A percentile compares a stretch with the other conserved stretches of the same genome.
Conservation (phyloP, 1,284 basidiomycete genomes). For the Anthracocystis walkeri region DNA sequence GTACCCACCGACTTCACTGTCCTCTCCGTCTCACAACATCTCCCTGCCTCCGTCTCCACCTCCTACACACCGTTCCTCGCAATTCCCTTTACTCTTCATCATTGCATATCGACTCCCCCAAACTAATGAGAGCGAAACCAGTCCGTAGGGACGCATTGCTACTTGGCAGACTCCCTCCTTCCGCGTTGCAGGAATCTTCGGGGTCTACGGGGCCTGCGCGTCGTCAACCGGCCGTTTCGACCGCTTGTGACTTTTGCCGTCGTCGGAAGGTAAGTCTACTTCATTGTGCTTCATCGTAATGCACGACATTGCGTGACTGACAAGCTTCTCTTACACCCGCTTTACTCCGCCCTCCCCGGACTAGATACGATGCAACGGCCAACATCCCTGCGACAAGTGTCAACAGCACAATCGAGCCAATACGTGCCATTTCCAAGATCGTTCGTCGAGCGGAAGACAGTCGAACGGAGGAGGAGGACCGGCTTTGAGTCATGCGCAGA, state of each 20-base stretch:
- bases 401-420: constrained; percentile 19
- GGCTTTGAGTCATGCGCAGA: constrained; percentile 7
- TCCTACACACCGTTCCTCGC: background rate
- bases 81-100: background rate
- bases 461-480: background rate
- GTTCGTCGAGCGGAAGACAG: background rate
- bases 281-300: background rate
- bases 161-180: too few relatives aligned
- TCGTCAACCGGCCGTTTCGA: constrained; percentile 18
- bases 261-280: constrained; percentile 17
- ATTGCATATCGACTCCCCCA: background rate
- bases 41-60: too few relatives aligned
- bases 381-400: constrained; percentile 24
- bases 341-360: background rate
- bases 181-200: background rate
- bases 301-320: background rate
- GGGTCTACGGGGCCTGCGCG: background rate
- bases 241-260: constrained; percentile 32
- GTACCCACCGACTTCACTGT: too few relatives aligned
- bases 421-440: constrained; percentile 18
- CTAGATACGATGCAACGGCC: constrained; percentile 23
- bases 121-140: background rate
- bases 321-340: background rate
- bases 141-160: background rate
- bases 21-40: too few relatives aligned